Base-by-base conservation (phyloP, 2,329 filamentous ascomycete species). In the Aquanectria penicillioides region DNA sequence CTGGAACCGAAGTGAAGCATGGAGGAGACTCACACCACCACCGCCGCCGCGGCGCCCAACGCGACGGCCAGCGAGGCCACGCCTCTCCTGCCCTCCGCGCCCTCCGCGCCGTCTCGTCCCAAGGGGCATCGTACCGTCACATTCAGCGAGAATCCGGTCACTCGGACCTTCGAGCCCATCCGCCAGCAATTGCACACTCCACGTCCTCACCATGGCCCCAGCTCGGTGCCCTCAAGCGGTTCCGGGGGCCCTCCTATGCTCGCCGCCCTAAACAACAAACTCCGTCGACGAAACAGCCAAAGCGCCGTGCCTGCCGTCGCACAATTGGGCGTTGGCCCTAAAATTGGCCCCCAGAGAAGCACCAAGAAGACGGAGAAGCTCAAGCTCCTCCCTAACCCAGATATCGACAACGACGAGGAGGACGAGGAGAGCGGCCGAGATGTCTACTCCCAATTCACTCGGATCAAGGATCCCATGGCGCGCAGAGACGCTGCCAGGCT, bases 321-420 rank as follows among this genome's bases (percentile, higher is more conserved):
- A 22, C 69, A 77, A 29, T 72, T 77, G 7, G 70, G 76, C 11
- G 66, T 71, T 23, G 75, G 71, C 2, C 77, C 85, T 49, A 97
- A 98, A 78, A 93, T 97, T 57, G 95, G 95, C 2, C 94, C 95
- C 0, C 95, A 99, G 75, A 83, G 95, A 75, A 98, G 93, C 55
- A 97, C 94, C 20, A 96, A 97, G 77, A 97, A 92, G 64, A 93
- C 93, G 2, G 93, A 98, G 80, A 99, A 99, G 80, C 84, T 99
- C 61, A 99, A 99, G 79, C 85, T 99, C n/a, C 81, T 99, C 13
- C 95, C 95, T 1, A 95, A 95, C 71, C 93, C 94, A 0, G 92
- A 96, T 58, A 84, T 92, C 38, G 92, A 86, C 29, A 90, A 92
- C 22, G 92, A 94, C 37, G 87, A 83, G 67, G 82, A 64, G 6